Conservation (phyloP, 768 basidiomycete genomes). For the Mycena epipterygia region DNA sequence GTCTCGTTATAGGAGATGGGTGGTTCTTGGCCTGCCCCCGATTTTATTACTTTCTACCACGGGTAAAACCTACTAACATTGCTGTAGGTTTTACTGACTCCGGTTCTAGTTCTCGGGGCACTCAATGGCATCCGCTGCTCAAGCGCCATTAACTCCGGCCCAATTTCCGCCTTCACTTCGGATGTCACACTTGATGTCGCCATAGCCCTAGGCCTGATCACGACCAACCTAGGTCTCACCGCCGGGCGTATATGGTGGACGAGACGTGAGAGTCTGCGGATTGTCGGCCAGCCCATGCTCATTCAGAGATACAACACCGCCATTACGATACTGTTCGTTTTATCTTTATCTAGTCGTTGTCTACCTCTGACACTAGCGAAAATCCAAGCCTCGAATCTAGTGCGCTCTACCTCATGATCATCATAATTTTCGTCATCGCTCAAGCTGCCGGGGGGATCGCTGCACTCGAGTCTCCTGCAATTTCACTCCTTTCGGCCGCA, state of each 20-base stretch:
- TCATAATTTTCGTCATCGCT: background rate
- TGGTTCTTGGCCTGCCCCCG: background rate
- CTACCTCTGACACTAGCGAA: background rate
- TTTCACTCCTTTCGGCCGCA: background rate
- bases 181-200: background rate
- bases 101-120: background rate
- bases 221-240: background rate
- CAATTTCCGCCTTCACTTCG: background rate
- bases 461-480: background rate
- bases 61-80: background rate
- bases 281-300: background rate
- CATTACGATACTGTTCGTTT: constrained; percentile 3
- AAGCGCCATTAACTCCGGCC: background rate
- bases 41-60: background rate
- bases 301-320: constrained; percentile 11
- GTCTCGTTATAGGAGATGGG: background rate
- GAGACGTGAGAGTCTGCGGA: background rate
- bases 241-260: constrained; percentile 18
- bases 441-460: background rate
- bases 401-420: background rate
- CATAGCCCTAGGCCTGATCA: background rate
- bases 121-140: background rate
- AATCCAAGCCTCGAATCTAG: background rate
- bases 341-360: background rate
- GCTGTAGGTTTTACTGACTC: background rate